Percentiles rank a stretch among this genome's conserved stretches.
These are phyloP conservation scores for Brassica balearica DNA, from an alignment of 441 rosid species.

Conservation along the genomic window DNA sequence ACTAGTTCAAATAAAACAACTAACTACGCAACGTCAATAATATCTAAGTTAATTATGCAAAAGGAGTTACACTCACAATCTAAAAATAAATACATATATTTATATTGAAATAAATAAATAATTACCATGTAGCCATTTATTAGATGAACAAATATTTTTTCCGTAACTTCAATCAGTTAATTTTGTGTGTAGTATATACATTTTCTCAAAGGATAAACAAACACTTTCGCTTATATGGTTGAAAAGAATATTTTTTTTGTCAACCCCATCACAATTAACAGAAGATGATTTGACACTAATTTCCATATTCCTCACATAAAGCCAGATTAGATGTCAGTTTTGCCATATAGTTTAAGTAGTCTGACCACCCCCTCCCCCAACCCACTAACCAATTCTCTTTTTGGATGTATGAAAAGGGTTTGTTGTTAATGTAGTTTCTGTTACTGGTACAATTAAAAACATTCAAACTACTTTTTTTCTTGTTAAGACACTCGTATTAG, in stretches of 20 bases:
- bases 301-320: conserved; percentile 29
- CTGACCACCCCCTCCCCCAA: too few species aligned
- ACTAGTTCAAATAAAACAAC: conserved; percentile 1
- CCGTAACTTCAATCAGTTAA: neutral
- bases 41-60: neutral
- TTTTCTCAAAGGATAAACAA: neutral
- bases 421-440: too few species aligned
- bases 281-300: conserved; percentile 35
- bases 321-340: conserved; percentile 40
- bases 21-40: neutral
- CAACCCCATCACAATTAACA: conserved; percentile 29
- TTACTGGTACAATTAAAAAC: too few species aligned
- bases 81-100: neutral
- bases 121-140: neutral
- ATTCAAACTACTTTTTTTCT: too few species aligned
- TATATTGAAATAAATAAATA: neutral
- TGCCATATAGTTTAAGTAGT: conserved; percentile 36
- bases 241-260: conserved; percentile 29
- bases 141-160: neutral
- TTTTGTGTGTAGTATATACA: neutral
- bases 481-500: neutral
- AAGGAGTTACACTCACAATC: neutral
- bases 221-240: conserved; percentile 5
- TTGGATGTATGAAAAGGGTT: too few species aligned
- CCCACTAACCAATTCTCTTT: too few species aligned